Evolutionary conservation across 2,329 filamentous ascomycete species (phyloP).

Genomic region (Albifimbria verrucaria): DNA sequence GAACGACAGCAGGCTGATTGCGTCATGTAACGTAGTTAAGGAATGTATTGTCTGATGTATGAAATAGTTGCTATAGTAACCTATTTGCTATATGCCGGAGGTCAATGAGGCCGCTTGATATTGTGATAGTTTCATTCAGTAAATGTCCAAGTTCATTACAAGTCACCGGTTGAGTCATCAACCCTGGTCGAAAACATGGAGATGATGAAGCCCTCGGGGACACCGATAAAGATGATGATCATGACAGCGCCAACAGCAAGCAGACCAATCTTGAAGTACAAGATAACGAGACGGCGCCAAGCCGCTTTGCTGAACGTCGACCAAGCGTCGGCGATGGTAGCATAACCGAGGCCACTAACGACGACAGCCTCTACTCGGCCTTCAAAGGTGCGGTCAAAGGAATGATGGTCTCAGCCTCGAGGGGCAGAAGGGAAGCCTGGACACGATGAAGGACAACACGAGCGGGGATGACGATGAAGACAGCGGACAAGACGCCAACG

Average conservation of each 20-base stretch:
- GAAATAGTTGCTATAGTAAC: too few species aligned
- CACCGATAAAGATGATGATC: slow-evolving; percentile 44
- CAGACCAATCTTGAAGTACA: slow-evolving; percentile 69
- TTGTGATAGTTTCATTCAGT: slow-evolving; percentile 4
- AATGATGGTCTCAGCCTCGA: slow-evolving; percentile 78
- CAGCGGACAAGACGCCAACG: slow-evolving; percentile 46
- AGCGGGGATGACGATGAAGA: slow-evolving; percentile 71
- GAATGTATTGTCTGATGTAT: too few species aligned
- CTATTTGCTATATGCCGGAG: too few species aligned
- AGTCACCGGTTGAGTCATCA: slow-evolving; percentile 4
- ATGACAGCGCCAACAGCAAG: slow-evolving; percentile 48
- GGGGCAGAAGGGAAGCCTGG: slow-evolving; percentile 80
- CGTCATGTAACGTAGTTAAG: too few species aligned
- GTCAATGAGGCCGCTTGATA: too few species aligned
- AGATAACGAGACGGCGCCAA: slow-evolving; percentile 69
- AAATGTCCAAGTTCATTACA: neutral
- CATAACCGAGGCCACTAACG: slow-evolving; percentile 67
- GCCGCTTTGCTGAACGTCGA: slow-evolving; percentile 70
- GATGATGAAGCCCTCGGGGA: slow-evolving; percentile 48
- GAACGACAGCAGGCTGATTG: too few species aligned
- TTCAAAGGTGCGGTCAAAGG: slow-evolving; percentile 86
- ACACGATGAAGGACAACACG: slow-evolving; percentile 76
- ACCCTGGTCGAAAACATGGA: slow-evolving; percentile 18
- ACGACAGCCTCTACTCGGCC: slow-evolving; percentile 73
- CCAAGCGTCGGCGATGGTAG: slow-evolving; percentile 75